Base-by-base conservation (phyloP, 352 stramenopile genomes). In the Sclerospora graminicola region DNA sequence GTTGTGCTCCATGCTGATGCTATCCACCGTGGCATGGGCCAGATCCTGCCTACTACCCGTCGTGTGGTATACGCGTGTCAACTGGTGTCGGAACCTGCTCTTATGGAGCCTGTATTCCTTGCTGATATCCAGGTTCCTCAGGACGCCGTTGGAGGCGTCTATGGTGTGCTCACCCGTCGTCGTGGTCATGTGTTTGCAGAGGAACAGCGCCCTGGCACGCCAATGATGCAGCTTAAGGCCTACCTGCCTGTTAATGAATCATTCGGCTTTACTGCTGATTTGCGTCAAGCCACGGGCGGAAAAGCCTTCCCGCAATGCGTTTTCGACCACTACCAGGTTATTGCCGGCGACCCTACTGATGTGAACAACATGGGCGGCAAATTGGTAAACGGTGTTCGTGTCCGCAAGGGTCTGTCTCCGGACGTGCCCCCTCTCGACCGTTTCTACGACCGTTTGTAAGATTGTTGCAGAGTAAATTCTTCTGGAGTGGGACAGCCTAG, bases 401-500 rank as follows among this genome's bases (percentile, higher is more conserved):
- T 96, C 57, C 91, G 97, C 65, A 99, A 99, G 93, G 96, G 96
- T 77, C 86, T 99, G 40, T 57, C 82, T 27, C 76, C 94, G 11
- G 95, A 97, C 14, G 94, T 99, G 67, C 96, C 97, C 42, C 92
- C 96, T 48, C 83, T 98, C 54, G 93, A 97, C 70, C 90, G 96
- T 65, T 99, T 98, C 89, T 91, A 98, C 58, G 96, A 99, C 84
- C 98, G 97, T 79, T 89, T 99, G 60, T 99, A 99, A 98, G 57
- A 41, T 39, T 48, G 18, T 46, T 48, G 32, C 46, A 57, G 41
- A 65, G 41, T 32, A 53, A 53, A 47, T 51, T 56, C 51, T 57
- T 56, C 40, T 50, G 50, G 41, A 44, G 41, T 57, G 43, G 45
- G 56, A 45, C 50, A 48, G 55, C 42, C 41, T 26, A 20, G 45